phyloP scores from a whole-genome alignment of 306 rosid species.

The Cicer yamashitae region DNA sequence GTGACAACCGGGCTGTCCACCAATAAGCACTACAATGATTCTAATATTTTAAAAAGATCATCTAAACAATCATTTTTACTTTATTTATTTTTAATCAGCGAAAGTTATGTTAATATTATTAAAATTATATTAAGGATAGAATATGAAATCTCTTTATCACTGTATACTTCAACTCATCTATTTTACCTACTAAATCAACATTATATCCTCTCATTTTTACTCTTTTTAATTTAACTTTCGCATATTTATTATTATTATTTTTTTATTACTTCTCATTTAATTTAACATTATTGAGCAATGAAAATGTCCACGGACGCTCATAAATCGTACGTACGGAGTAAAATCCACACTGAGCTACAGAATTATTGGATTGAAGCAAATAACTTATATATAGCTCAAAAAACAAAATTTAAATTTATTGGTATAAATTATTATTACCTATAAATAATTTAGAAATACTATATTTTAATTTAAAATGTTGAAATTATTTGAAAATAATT shows the following conservation, averaged over 20 bases:
- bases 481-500: too few relatives aligned
- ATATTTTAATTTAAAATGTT: too few relatives aligned
- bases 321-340: not conserved
- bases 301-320: slow-evolving; percentile 1
- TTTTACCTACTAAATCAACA: too few relatives aligned
- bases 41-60: slow-evolving; percentile 9
- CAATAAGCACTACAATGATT: slow-evolving; percentile 38
- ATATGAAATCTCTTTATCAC: too few relatives aligned
- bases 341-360: not conserved
- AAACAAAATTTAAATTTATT: too few relatives aligned
- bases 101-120: too few relatives aligned
- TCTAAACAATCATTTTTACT: slow-evolving; percentile 35
- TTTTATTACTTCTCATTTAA: too few relatives aligned
- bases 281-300: not conserved
- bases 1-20: slow-evolving; percentile 37
- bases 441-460: too few relatives aligned
- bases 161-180: too few relatives aligned
- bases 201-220: not conserved
- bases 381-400: not conserved
- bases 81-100: not conserved
- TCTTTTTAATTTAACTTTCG: slow-evolving; percentile 1
- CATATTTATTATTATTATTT: not conserved
- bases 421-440: too few relatives aligned
- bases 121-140: too few relatives aligned
- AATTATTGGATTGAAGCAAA: not conserved